Conservation (phyloP, 75 land plant genomes). For the Adiantum capillusveneris region DNA sequence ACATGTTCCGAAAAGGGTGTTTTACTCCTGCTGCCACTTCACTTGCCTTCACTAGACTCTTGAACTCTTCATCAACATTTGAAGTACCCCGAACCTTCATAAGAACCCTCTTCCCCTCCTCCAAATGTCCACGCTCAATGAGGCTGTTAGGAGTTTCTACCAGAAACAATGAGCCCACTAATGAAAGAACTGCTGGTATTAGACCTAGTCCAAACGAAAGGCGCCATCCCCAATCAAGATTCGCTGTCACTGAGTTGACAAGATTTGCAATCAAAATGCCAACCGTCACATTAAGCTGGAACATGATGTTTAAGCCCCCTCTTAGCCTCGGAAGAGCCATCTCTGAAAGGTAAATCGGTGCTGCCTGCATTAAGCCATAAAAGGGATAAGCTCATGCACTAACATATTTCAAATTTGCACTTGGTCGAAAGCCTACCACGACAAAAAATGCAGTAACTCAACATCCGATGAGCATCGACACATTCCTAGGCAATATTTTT, state of each 20-base stretch:
- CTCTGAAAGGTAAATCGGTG: conserved; percentile 42
- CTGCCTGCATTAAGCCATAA: conserved; percentile 23
- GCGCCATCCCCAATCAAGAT: conserved; percentile 28
- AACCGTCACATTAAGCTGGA: conserved; percentile 32
- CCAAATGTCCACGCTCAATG: conserved; percentile 28
- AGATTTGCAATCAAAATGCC: conserved; percentile 36
- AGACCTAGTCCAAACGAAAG: conserved; percentile 26
- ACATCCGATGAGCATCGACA: too few relatives aligned
- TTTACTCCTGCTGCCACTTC: conserved; percentile 12
- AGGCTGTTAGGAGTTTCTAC: conserved; percentile 45
- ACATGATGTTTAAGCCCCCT: conserved; percentile 35
- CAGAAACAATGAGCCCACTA: conserved; percentile 25
- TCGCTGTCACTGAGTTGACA: conserved; percentile 33
- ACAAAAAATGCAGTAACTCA: too few relatives aligned
- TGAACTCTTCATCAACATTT: conserved; percentile 27
- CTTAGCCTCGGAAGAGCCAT: conserved; percentile 37
- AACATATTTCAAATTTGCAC: too few relatives aligned
- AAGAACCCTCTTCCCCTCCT: conserved; percentile 22
- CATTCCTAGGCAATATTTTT: too few relatives aligned
- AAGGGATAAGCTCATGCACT: too few relatives aligned
- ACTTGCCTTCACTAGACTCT: conserved; percentile 28
- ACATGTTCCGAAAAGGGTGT: conserved; percentile 23
- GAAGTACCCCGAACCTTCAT: conserved; percentile 21
- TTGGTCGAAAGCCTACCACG: too few relatives aligned
- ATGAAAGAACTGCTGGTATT: conserved; percentile 30